Evolutionary conservation across 768 basidiomycete genomes (phyloP).

Genomic region (Collybiopsis luxurians): DNA sequence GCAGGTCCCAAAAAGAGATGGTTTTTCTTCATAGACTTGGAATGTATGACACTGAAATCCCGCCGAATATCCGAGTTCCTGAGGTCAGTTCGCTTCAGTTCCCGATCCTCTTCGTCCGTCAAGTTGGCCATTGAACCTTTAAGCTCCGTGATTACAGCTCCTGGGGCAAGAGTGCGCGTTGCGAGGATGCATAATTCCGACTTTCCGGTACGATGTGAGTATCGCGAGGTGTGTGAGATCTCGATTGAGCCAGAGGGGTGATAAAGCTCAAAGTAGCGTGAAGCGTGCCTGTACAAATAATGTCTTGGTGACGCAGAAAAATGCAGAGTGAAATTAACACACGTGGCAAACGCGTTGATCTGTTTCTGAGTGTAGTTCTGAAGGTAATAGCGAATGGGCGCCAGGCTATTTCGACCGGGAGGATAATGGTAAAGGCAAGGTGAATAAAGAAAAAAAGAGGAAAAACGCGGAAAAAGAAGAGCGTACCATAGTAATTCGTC

Average conservation of each 20-base stretch:
- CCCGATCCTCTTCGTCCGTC: constrained; percentile 81
- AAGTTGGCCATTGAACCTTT: constrained; percentile 91
- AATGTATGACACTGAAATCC: constrained; percentile 91
- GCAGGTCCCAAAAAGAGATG: constrained; percentile 89
- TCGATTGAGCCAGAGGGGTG: constrained; percentile 81
- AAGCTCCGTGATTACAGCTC: constrained; percentile 77
- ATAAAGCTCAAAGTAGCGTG: constrained; percentile 87
- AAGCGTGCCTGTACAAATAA: constrained; percentile 69
- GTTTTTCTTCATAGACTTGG: constrained; percentile 89
- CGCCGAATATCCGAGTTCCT: constrained; percentile 75
- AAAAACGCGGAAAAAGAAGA: constrained; percentile 19
- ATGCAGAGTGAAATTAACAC: constrained; percentile 38
- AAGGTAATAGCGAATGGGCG: constrained; percentile 75
- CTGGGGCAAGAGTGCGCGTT: constrained; percentile 64
- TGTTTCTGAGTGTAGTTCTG: constrained; percentile 76
- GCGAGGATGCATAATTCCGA: constrained; percentile 87
- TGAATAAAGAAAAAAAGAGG: constrained; percentile 3
- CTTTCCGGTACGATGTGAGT: constrained; percentile 85
- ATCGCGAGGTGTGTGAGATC: constrained; percentile 86
- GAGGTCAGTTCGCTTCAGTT: constrained; percentile 79
- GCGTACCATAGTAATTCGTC: constrained; percentile 77
- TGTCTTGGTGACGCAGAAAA: constrained; percentile 20
- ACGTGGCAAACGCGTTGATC: constrained; percentile 92
- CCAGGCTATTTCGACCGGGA: constrained; percentile 43
- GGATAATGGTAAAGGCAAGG: background rate